Base-by-base conservation (phyloP, 2,329 filamentous ascomycete species). In the Diaporthe caulivora region DNA sequence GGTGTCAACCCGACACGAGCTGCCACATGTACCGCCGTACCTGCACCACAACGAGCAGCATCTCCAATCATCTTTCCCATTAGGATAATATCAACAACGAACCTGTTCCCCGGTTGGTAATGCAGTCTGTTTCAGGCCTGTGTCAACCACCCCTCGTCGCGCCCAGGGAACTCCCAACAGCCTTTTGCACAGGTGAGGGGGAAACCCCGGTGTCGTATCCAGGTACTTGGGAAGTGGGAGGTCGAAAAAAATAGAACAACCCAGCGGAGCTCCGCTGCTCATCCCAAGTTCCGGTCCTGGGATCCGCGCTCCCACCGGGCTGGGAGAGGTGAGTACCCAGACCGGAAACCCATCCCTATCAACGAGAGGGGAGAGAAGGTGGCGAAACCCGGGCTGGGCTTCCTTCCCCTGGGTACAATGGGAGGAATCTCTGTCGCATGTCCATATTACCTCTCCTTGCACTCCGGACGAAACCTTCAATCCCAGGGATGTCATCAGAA, bases 71-170 rank as follows among this genome's bases (percentile, higher is more conserved):
- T 11, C 42, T 18, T 53, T n/a, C 26, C 9, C 29, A 34, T 17
- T 17, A 40, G 37, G 10, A 17, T 18, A 7, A 44, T 15, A 17
- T 29, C 31, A 51, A 21, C 53, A 55, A 34, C 44, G 13, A 70
- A 42, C 44, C 55, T 24, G 18, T 29, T 21, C 47, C 37, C 37
- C 11, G 34, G 37, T 40, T 40, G 37, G 7, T 40, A 40, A 49
- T 60, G 44, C 31, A 26, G 44, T 44, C 18, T 71, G 69, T 71
- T 71, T 71, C 69, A 71, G 55, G 40, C 44, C 55, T 62, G 69
- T 70, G 68, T 42, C 55, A 60, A 62, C 42, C 68, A 18, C 8
- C 29, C 53, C 34, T 53, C 62, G 62, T 67, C 31, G 62, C 62
- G 62, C 62, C 62, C 29, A 51, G 44, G 29, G 24, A 8, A 40